Base-by-base conservation (phyloP, 768 basidiomycete species). In the Trametes elegans region DNA sequence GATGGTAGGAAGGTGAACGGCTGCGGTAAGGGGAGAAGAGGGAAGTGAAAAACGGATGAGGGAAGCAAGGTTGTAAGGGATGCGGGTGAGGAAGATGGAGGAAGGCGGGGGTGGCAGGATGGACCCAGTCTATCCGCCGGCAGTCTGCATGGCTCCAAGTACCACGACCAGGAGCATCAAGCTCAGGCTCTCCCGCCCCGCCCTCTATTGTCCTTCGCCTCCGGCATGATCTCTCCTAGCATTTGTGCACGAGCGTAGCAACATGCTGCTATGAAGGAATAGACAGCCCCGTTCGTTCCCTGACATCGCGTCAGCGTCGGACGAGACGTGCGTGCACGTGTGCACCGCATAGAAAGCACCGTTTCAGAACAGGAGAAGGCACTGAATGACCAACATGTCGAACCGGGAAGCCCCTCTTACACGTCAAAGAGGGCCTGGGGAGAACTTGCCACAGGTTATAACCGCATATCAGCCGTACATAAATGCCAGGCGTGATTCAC, bases 211-310 rank as follows among this genome's bases (percentile, higher is more conserved):
- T 72, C 76, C 68, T 84, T 85, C 38, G 82, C 81, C 59, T 79
- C 85, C 51, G 74, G 77, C 74, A 90, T 86, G 49, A 66, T 74
- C 73, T 94, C 92, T 64, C 85, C 88, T 18, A 80, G 75, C 57
- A 78, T 68, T 36, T 84, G 73, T 11, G 90, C 88, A 51, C 84
- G 79, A 13, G 71, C 69, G 63, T 92, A 96, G 64, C 84, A 84
- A 51, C 77, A 58, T 23, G 79, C 75, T 16, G 90, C 87, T 63
- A 92, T 79, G 45, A 90, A 64, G 21, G 89, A 91, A 78, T 84
- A 97, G 45, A 95, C 70, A 11, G 86, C 84, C 24, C 83, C 87
- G 64, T 93, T 93, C 29, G 89, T 88, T 38, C 92, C 93, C 90
- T 94, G 55, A n/a, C n/a, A n/a, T n/a, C n/a, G n/a, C n/a, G n/a